A percentile compares a stretch with the other conserved stretches of the same genome.
Evolutionary conservation across 1,139 yeast species (phyloP).

Genomic region (Kurtzmaniella quercitrusa): DNA sequence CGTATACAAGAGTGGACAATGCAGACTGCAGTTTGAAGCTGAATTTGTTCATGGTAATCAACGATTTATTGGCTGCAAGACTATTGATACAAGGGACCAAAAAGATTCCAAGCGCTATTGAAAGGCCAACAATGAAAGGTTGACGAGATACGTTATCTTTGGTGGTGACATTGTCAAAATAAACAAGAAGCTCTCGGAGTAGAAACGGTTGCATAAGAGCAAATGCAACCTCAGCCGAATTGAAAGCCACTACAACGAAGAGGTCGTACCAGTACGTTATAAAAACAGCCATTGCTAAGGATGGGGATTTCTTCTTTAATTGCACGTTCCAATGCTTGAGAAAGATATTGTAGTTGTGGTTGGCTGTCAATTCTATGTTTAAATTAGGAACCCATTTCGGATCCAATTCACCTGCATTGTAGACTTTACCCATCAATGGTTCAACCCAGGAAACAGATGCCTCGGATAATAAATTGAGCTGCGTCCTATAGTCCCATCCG

Average conservation of each 20-base stretch:
- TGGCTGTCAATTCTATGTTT: conserved; percentile 17
- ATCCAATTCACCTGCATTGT: conserved; percentile 18
- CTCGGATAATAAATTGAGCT: conserved; percentile 20
- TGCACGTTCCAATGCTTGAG: conserved; percentile 17
- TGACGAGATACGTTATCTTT: conserved; percentile 11
- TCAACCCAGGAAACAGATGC: conserved; percentile 21
- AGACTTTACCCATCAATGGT: conserved; percentile 18
- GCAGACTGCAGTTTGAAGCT: conserved; percentile 19
- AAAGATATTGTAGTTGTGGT: conserved; percentile 17
- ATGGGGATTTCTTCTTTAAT: conserved; percentile 19
- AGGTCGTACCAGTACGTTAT: conserved; percentile 5
- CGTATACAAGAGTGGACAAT: conserved; percentile 27
- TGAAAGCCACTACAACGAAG: conserved; percentile 12
- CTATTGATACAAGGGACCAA: conserved; percentile 20
- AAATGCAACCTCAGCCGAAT: conserved; percentile 18
- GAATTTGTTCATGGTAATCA: conserved; percentile 15
- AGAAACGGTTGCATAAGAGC: conserved; percentile 28
- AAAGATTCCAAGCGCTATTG: conserved; percentile 26
- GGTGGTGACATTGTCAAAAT: conserved; percentile 17
- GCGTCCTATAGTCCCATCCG: conserved; percentile 24
- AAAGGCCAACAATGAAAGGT: conserved; percentile 27
- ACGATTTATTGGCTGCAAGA: conserved; percentile 23
- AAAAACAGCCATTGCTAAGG: conserved; percentile 9
- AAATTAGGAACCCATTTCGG: conserved; percentile 17
- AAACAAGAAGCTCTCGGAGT: conserved; percentile 26